A percentile compares a stretch with the other conserved stretches of the same genome.
Evolutionary conservation across 495 filamentous ascomycete genomes (phyloP).

Genomic region (Sordaria brevicollis): DNA sequence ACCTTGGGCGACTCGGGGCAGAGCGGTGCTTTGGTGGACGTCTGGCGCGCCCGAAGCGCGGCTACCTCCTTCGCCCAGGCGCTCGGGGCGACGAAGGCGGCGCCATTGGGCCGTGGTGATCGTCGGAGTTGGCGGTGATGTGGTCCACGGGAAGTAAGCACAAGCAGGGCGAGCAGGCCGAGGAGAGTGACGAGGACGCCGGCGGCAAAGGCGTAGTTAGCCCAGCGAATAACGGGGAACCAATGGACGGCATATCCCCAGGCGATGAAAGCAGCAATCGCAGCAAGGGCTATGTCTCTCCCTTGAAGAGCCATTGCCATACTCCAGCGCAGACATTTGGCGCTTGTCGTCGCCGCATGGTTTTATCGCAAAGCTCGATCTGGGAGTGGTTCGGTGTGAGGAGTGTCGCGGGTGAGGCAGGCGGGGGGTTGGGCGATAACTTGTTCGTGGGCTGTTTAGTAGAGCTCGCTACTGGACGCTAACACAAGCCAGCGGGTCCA

Average conservation of each 20-base stretch:
- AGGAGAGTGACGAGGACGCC: constrained; percentile 47
- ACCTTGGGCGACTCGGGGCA: constrained; percentile 71
- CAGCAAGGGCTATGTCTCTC: constrained; percentile 63
- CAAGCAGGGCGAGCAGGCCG: constrained; percentile 44
- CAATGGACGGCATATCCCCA: constrained; percentile 78
- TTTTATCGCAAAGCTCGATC: constrained; percentile 10
- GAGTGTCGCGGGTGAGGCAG: background rate
- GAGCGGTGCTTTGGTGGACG: constrained; percentile 46
- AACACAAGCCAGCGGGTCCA: background rate
- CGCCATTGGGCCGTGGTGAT: constrained; percentile 32
- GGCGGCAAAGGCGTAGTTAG: constrained; percentile 65
- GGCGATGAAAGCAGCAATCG: constrained; percentile 63
- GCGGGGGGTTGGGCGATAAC: background rate
- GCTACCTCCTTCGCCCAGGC: constrained; percentile 60
- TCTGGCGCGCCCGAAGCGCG: constrained; percentile 43
- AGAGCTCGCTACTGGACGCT: background rate
- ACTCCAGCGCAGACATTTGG: constrained; percentile 9
- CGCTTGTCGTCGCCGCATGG: constrained; percentile 29
- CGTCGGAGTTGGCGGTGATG: constrained; percentile 25
- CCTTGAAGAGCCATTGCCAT: constrained; percentile 67
- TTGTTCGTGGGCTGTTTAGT: background rate
- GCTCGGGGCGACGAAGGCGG: constrained; percentile 52
- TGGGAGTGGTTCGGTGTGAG: background rate
- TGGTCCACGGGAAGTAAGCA: constrained; percentile 50
- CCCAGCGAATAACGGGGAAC: constrained; percentile 68